Evolutionary conservation across 306 rosid species (phyloP).

Genomic region (Medicago lupulina): DNA sequence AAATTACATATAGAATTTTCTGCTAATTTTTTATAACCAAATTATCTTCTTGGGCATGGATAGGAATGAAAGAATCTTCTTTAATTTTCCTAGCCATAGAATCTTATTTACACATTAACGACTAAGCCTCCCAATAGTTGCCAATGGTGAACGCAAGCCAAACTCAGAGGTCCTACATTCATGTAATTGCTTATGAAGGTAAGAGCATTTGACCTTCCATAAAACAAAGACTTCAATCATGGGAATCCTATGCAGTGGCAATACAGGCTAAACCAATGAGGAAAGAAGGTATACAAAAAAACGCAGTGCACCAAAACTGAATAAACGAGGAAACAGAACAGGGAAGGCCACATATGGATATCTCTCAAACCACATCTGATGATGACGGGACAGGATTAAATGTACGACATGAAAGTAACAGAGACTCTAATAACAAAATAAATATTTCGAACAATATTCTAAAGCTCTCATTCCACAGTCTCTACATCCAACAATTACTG

Average conservation of each 20-base stretch:
- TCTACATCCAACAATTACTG: constrained; percentile 7
- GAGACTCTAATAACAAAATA: background rate
- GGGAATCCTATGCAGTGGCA: background rate
- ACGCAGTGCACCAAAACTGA: background rate
- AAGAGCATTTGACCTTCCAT: constrained; percentile 8
- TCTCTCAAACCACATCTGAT: background rate
- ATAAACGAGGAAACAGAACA: background rate
- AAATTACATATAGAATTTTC: constrained; percentile 25
- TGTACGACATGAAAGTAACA: background rate
- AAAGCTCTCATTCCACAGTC: background rate
- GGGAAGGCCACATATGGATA: background rate
- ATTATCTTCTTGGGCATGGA: background rate
- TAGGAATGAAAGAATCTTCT: no score
- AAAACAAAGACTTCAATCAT: background rate
- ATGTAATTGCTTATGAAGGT: background rate
- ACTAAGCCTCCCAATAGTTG: constrained; percentile 4
- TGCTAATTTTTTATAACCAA: background rate
- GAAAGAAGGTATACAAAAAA: background rate
- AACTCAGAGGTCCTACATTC: no score
- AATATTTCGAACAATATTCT: background rate
- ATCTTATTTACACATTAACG: background rate
- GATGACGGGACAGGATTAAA: background rate
- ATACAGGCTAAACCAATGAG: background rate
- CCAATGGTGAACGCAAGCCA: background rate
- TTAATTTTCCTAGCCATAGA: no score